A percentile compares a stretch with the other conserved stretches of the same genome.
phyloP scores from a whole-genome alignment of 176 grass and related monocot species.

The Hordeum marinum region DNA sequence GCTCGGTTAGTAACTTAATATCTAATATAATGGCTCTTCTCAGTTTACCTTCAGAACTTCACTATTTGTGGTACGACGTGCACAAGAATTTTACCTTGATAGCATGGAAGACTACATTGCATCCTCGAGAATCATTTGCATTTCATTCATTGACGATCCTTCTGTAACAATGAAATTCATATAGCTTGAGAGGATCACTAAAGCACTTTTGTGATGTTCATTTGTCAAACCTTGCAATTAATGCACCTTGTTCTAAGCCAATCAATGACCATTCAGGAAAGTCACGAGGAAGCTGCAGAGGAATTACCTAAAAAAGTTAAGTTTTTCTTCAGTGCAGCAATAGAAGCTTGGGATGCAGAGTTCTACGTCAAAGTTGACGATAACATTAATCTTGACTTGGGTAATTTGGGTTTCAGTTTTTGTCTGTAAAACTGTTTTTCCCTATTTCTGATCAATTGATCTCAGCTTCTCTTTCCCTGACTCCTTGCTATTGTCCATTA shows the following conservation, averaged over 20 bases:
- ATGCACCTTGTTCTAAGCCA: not conserved
- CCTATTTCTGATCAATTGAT: conserved; percentile 23
- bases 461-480: not conserved
- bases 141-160: not conserved
- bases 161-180: not conserved
- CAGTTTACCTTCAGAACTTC: conserved; percentile 2
- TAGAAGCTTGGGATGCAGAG: conserved; percentile 93
- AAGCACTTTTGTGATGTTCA: not conserved
- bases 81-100: not conserved
- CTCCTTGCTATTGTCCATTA: conserved; percentile 28
- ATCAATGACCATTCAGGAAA: conserved; percentile 57
- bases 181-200: not conserved
- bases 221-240: not conserved
- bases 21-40: not conserved
- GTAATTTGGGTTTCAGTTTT: conserved; percentile 17
- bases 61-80: not conserved
- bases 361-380: conserved; percentile 97
- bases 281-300: conserved; percentile 92
- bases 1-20: conserved; percentile 25
- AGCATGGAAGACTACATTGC: not conserved
- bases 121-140: not conserved
- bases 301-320: conserved; percentile 93
- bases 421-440: not conserved
- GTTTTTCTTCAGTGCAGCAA: conserved; percentile 81
- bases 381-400: conserved; percentile 81